Base-by-base conservation (phyloP, 768 basidiomycete genomes). In the Tricholoma furcatifolium region DNA sequence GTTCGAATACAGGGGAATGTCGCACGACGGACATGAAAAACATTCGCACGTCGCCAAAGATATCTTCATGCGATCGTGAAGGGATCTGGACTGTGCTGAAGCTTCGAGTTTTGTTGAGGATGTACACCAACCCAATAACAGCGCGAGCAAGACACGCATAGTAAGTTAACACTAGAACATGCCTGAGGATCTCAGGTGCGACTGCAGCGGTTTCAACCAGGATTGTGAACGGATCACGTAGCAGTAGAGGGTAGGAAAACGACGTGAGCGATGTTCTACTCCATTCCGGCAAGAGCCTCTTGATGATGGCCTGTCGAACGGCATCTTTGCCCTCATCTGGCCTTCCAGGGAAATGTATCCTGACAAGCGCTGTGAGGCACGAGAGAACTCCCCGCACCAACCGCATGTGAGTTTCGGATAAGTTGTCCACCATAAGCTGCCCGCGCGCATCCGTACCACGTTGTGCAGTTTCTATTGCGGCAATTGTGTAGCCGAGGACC, bases 11-110 rank as follows among this genome's bases (percentile, higher is more conserved):
- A 0, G 89, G 89, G 0, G 91, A 93, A 63, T 94, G 92, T 2
- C 92, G 85, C 20, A 92, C 89, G 43, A 93, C 88, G 1, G 88
- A 93, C 79, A 91, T 89, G 74, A 91, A 91, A 67, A 93, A 93
- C 81, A 91, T 88, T 14, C 87, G 82, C 15, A 94, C 79, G 57
- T 91, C 87, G 6, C 90, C 88, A 64, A 98, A 96, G 18, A 94
- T 71, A 35, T 83, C 79, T 55, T 85, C 77, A 55, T 93, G 84
- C 12, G 74, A 69, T 2, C 85, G 79, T 23, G 69, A 67, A 2
- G 64, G 67, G 27, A 70, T 65, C 46, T 73, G 81, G 6, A 74
- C 70, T 11, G 76, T 77, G 38, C 60, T 80, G 60, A 75, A 76
- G 47, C 76, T 82, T 39, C 88, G 72, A 1, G 82, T 81, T 67